These are phyloP conservation scores for Carnegiea gigantea DNA, from an alignment of 179 eudicot genomes.

Conservation along the genomic window DNA sequence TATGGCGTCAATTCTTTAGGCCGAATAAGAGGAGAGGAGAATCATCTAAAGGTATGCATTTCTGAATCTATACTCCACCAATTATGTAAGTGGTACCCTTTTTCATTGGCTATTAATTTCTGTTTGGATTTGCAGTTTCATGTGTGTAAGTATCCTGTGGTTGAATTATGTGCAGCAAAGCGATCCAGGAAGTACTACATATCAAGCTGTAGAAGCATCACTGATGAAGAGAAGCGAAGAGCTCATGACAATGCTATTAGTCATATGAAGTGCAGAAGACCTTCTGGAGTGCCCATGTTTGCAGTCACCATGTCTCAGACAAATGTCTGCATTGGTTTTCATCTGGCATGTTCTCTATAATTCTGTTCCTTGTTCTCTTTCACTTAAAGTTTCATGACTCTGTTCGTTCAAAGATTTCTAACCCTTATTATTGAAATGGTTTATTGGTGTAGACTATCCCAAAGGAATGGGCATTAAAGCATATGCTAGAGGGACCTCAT, in stretches of 20 bases:
- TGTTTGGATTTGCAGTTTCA: background rate
- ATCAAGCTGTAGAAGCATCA: conserved; percentile 22
- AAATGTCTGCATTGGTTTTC: conserved; percentile 24
- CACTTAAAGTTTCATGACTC: background rate
- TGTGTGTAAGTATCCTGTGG: too few species aligned
- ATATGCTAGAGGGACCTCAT: conserved; percentile 10
- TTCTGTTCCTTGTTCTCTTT: too few species aligned
- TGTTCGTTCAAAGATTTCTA: background rate
- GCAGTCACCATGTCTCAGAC: conserved; percentile 18
- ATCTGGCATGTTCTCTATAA: conserved; percentile 11
- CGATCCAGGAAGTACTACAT: conserved; percentile 10
- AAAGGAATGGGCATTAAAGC: conserved; percentile 17
- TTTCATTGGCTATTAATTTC: background rate
- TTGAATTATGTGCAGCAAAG: conserved; percentile 17
- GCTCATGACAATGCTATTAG: background rate
- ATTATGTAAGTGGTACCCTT: too few species aligned
- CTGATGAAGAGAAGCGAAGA: conserved; percentile 9
- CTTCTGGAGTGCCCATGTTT: conserved; percentile 13
- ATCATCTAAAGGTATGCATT: background rate
- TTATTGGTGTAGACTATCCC: conserved; percentile 16
- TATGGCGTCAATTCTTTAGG: too few species aligned
- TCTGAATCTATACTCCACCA: too few species aligned
- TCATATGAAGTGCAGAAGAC: background rate
- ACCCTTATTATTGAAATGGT: background rate
- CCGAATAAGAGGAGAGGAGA: too few species aligned